These are phyloP conservation scores for Rhodotorula diobovata DNA, from an alignment of 768 basidiomycete genomes.

Conservation along the genomic window DNA sequence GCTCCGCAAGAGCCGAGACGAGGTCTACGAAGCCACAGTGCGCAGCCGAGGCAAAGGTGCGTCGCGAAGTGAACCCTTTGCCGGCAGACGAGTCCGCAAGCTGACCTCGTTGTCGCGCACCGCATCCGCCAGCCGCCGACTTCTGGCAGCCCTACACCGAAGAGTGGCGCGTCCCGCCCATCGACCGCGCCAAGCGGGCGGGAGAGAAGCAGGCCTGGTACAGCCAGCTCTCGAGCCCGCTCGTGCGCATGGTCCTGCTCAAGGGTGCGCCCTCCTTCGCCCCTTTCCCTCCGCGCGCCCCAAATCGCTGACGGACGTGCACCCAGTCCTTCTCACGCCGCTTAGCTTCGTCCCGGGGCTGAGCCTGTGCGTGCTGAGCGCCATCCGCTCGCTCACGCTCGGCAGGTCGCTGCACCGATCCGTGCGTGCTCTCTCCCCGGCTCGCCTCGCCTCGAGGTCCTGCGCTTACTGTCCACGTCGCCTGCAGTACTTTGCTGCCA, in stretches of 20 bases:
- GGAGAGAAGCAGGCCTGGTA: constrained; percentile 37
- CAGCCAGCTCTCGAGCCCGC: constrained; percentile 23
- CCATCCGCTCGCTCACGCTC: constrained; percentile 45
- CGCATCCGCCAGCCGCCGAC: not conserved
- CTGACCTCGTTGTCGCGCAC: not conserved
- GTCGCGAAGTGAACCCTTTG: not conserved
- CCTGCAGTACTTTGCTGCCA: constrained; percentile 47
- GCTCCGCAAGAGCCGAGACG: constrained; percentile 29
- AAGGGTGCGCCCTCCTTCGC: constrained; percentile 26
- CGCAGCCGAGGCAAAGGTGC: constrained; percentile 37
- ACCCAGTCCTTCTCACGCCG: constrained; percentile 41
- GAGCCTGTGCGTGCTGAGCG: constrained; percentile 31
- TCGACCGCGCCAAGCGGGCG: constrained; percentile 36
- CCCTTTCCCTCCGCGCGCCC: not conserved
- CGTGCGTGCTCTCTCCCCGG: not conserved
- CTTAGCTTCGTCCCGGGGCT: constrained; percentile 41
- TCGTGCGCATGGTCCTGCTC: constrained; percentile 31
- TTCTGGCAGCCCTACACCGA: constrained; percentile 43
- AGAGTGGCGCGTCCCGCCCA: constrained; percentile 42
- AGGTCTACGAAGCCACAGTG: constrained; percentile 42
- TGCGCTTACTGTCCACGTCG: not conserved
- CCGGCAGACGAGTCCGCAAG: no score
- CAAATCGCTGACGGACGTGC: rapidly evolving
- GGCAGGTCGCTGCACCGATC: constrained; percentile 48
- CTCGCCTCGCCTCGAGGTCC: not conserved